Percentiles rank a stretch among this genome's conserved stretches.
Conservation (phyloP, 495 filamentous ascomycete genomes). For the Tuber borchii region DNA sequence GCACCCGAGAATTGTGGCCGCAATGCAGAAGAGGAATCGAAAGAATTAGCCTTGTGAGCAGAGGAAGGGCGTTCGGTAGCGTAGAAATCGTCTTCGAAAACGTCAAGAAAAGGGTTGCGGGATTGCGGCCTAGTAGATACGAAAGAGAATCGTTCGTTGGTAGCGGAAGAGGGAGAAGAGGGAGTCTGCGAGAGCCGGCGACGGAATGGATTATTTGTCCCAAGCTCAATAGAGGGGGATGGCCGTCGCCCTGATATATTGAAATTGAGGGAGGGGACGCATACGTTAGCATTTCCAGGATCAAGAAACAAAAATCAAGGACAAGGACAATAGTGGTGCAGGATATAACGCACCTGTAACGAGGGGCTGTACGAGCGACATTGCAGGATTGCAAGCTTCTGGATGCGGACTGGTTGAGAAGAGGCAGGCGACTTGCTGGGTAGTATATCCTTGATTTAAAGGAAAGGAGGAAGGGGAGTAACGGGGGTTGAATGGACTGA, state of each 20-base stretch:
- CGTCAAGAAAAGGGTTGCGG: constrained; percentile 87
- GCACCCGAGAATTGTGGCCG: constrained; percentile 55
- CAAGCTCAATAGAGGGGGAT: constrained; percentile 54
- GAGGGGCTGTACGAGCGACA: constrained; percentile 43
- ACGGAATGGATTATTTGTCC: constrained; percentile 98
- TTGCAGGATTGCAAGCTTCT: constrained; percentile 17
- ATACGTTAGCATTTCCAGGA: constrained; percentile 27
- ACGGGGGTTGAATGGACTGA: not conserved
- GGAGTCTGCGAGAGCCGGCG: constrained; percentile 56
- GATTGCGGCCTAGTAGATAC: constrained; percentile 63
- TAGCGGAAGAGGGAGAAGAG: constrained; percentile 54
- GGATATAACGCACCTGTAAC: constrained; percentile 40
- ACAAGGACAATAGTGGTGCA: constrained; percentile 15
- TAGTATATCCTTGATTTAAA: not conserved
- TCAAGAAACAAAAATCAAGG: constrained; percentile 14
- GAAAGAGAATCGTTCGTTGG: constrained; percentile 48
- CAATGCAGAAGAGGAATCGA: constrained; percentile 47
- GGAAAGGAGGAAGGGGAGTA: not conserved
- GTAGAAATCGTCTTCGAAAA: constrained; percentile 51
- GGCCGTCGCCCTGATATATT: constrained; percentile 40
- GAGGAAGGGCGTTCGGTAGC: constrained; percentile 39
- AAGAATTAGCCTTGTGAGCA: constrained; percentile 55
- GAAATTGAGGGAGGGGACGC: constrained; percentile 31
- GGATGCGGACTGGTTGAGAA: not conserved
- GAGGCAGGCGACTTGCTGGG: not conserved